phyloP scores from a whole-genome alignment of 2,329 filamentous ascomycete species.

The Pochonia chlamydosporia region DNA sequence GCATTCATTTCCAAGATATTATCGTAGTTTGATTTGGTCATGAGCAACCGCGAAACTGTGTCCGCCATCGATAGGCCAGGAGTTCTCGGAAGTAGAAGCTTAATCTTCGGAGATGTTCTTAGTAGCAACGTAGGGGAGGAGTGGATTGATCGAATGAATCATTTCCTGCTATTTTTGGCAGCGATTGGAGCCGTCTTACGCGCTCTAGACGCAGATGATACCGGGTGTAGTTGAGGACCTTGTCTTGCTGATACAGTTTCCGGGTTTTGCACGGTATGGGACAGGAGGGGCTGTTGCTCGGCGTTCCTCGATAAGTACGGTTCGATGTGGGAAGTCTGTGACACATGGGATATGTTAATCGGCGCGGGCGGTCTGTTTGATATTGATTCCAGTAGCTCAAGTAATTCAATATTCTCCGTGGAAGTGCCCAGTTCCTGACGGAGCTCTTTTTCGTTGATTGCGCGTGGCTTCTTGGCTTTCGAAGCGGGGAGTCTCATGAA shows the following conservation, averaged over 20 bases:
- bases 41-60: conserved; percentile 67
- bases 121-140: conserved; percentile 82
- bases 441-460: conserved; percentile 21
- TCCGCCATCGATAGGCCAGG: conserved; percentile 50
- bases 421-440: conserved; percentile 35
- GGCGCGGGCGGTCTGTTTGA: conserved; percentile 22
- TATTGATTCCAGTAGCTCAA: conserved; percentile 68
- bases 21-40: conserved; percentile 96
- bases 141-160: conserved; percentile 68
- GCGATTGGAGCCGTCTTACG: conserved; percentile 52
- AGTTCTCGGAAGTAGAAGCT: conserved; percentile 70
- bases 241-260: conserved; percentile 50
- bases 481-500: conserved; percentile 69
- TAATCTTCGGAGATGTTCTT: conserved; percentile 90
- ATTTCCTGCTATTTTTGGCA: conserved; percentile 59
- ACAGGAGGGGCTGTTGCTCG: conserved; percentile 41
- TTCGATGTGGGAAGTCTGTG: conserved; percentile 31
- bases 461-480: conserved; percentile 39
- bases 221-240: conserved; percentile 57
- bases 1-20: conserved; percentile 92
- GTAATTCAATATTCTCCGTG: conserved; percentile 50
- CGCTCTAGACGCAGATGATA: conserved; percentile 37
- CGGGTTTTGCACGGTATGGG: conserved; percentile 39
- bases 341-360: conserved; percentile 37
- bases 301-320: conserved; percentile 43